phyloP scores from a whole-genome alignment of 2,329 filamentous ascomycete species.

The Colletotrichum acutatum region DNA sequence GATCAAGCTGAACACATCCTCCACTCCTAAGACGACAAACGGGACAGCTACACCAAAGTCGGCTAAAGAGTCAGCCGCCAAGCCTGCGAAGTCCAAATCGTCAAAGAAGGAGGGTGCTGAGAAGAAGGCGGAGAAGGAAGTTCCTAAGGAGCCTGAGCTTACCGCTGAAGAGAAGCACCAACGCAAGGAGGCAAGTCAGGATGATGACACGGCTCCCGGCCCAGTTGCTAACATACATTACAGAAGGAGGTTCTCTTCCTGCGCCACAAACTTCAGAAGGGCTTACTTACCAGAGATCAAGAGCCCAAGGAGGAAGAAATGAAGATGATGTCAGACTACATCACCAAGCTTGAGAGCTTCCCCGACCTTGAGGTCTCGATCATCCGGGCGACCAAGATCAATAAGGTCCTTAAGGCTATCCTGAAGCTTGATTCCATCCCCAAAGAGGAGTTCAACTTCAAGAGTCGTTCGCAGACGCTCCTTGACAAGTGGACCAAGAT shows the following conservation, averaged over 20 bases:
- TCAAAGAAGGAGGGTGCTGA: constrained; percentile 64
- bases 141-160: constrained; percentile 66
- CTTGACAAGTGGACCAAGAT: constrained; percentile 91
- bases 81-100: constrained; percentile 66
- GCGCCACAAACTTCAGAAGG: constrained; percentile 94
- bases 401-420: constrained; percentile 97
- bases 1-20: constrained; percentile 73
- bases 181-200: constrained; percentile 66
- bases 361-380: constrained; percentile 87
- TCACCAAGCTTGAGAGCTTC: constrained; percentile 83
- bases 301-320: constrained; percentile 89
- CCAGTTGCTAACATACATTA: constrained; percentile 45
- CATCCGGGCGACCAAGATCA: constrained; percentile 93
- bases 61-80: constrained; percentile 63
- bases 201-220: background rate
- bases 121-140: constrained; percentile 64
- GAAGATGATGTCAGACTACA: constrained; percentile 79
- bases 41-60: constrained; percentile 67
- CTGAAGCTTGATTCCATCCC: constrained; percentile 88
- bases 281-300: constrained; percentile 86
- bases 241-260: constrained; percentile 89
- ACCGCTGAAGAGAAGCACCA: constrained; percentile 66
- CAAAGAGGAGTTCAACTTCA: constrained; percentile 89
- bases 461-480: constrained; percentile 80
- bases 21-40: constrained; percentile 76